A percentile compares a stretch with the other conserved stretches of the same genome.
Evolutionary conservation across 176 grass and related monocot genomes (phyloP).

Genomic region (Saccharum spontaneum): DNA sequence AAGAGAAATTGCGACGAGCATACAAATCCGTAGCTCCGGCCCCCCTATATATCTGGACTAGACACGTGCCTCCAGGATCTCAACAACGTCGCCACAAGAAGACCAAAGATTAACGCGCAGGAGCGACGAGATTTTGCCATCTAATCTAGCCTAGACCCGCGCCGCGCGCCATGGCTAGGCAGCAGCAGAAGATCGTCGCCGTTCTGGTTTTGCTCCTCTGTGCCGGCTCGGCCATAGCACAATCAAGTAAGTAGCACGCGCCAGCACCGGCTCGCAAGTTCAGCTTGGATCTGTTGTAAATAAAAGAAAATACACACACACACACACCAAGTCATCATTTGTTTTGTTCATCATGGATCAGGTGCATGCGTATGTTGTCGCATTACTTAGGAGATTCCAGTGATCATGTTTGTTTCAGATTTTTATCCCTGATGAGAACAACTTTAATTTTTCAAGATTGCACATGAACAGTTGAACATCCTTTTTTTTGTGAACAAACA

Average conservation of each 20-base stretch:
- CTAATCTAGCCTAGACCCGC: not conserved
- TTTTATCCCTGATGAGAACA: not conserved
- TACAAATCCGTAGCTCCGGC: too few species aligned
- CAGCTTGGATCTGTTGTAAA: not conserved
- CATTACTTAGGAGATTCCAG: not conserved
- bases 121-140: not conserved
- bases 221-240: not conserved
- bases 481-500: not conserved
- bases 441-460: not conserved
- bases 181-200: not conserved
- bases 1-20: not conserved
- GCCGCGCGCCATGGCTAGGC: not conserved
- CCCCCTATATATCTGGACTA: not conserved
- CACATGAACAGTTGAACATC: not conserved
- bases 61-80: not conserved
- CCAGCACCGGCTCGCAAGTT: not conserved
- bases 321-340: not conserved
- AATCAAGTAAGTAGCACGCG: constrained; percentile 11
- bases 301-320: not conserved
- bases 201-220: constrained; percentile 27
- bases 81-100: not conserved
- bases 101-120: not conserved
- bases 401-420: not conserved
- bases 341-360: not conserved
- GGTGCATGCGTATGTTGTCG: not conserved